Evolutionary conservation across 169 alveolate species (phyloP).

Genomic region (Eimeria tenella): DNA sequence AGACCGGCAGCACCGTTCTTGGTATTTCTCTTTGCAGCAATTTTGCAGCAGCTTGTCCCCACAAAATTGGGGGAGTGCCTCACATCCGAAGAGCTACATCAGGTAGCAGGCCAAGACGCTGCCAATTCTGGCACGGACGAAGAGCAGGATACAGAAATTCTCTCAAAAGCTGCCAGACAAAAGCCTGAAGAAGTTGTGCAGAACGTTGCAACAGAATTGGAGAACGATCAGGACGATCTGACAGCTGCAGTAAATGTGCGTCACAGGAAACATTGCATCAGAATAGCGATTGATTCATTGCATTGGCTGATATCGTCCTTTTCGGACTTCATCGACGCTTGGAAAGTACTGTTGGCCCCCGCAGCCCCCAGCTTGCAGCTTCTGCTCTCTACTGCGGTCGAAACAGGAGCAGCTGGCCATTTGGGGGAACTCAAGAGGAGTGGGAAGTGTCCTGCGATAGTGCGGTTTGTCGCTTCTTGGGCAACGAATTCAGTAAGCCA

Average conservation of each 20-base stretch:
- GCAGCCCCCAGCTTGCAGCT: slow-evolving; percentile 69
- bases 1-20: slow-evolving; percentile 72
- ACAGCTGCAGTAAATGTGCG: not conserved
- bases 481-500: slow-evolving; percentile 65
- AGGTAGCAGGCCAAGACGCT: not conserved
- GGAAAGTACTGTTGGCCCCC: slow-evolving; percentile 54
- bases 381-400: slow-evolving; percentile 75
- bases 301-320: slow-evolving; percentile 38
- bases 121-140: not conserved
- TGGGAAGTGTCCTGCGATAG: slow-evolving; percentile 64
- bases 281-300: slow-evolving; percentile 31
- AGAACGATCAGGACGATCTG: not conserved
- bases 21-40: slow-evolving; percentile 40
- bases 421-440: not conserved
- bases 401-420: slow-evolving; percentile 74
- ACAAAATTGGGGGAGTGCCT: not conserved
- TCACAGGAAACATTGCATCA: slow-evolving; percentile 52
- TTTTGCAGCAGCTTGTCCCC: slow-evolving; percentile 45
- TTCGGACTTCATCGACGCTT: slow-evolving; percentile 41
- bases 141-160: not conserved
- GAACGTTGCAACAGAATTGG: not conserved
- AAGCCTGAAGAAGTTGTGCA: not conserved
- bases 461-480: slow-evolving; percentile 74
- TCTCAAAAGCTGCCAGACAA: not conserved
- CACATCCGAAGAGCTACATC: not conserved